Evolutionary conservation across 495 filamentous ascomycete species (phyloP), one percentile per base, ranked within the genome.

Genomic region (Amniculicola lignicola): DNA sequence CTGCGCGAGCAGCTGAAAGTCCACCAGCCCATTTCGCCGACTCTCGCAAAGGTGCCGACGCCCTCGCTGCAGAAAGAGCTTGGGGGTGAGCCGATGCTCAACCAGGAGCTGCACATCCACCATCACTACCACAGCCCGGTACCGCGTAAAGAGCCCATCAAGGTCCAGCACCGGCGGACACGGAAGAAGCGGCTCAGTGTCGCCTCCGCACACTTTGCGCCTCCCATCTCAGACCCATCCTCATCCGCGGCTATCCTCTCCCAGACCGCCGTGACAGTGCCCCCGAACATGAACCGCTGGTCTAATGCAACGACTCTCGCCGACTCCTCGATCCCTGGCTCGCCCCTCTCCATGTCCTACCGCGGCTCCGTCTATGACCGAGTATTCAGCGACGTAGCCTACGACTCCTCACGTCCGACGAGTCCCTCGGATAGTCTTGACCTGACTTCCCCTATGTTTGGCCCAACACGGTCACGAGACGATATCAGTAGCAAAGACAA

Each of bases 101-200:
- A 84, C 10, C 86, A 89, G 62, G 87, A 88, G 62, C 71, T 95
- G 31, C 91, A 96, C 64, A 85, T 96, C 35, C 90, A 96, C 64
- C 90, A 95, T 57, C 92, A 96, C 66, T 94, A 95, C 59, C 89
- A 95, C 57, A 79, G 86, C 29, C 75, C 79, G 5, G 63, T 75
- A 14, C 70, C 82, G 40, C 43, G 40, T 21, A 77, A 72, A 31
- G 54, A 54, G 46, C 54, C 22, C 38, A 63, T 3, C 66, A 82
- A 65, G 80, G 82, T 66, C 0, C 51, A 72, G 11, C 62, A 74
- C 31, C 82, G 81, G 58, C 83, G 82, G 38, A 71, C 80, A 16
- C 87, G 82, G 69, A 94, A 88, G 72, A 84, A 82, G 69, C 82
- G 89, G 1, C 79, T 78, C 41, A 76, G 77, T 19, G 64, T 82